A percentile compares a stretch with the other conserved stretches of the same genome.
These are phyloP conservation scores for Lantana camara DNA, from an alignment of 257 asterid genomes.

Conservation along the genomic window DNA sequence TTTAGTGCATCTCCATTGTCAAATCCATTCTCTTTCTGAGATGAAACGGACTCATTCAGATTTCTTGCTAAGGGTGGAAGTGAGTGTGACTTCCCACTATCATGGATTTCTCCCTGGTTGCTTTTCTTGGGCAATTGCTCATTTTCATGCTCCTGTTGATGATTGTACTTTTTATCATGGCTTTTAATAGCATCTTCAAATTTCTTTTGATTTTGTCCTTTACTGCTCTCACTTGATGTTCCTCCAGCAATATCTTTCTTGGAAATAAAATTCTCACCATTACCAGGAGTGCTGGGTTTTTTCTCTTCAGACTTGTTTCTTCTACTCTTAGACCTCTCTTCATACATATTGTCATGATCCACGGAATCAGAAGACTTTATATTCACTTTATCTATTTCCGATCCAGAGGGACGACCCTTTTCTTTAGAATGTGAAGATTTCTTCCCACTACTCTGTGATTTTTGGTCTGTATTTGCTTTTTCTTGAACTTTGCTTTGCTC, in stretches of 20 bases:
- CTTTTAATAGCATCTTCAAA: slow-evolving; percentile 39
- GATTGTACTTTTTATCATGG: slow-evolving; percentile 53
- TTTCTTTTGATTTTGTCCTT: slow-evolving; percentile 48
- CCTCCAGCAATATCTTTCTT: slow-evolving; percentile 64
- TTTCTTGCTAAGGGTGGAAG: slow-evolving; percentile 75
- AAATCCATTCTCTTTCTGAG: slow-evolving; percentile 57
- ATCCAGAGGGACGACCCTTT: slow-evolving; percentile 47
- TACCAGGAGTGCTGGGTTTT: slow-evolving; percentile 48
- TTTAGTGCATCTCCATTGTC: slow-evolving; percentile 52
- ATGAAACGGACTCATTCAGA: slow-evolving; percentile 59
- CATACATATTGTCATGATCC: slow-evolving; percentile 38
- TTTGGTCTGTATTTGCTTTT: slow-evolving; percentile 39
- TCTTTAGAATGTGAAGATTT: slow-evolving; percentile 71
- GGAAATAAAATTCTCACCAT: slow-evolving; percentile 46
- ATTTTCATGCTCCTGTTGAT: slow-evolving; percentile 44
- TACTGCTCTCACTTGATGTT: slow-evolving; percentile 46
- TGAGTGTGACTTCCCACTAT: slow-evolving; percentile 61
- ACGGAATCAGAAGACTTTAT: slow-evolving; percentile 46
- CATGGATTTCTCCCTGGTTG: slow-evolving; percentile 46
- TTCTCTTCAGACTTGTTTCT: slow-evolving; percentile 59
- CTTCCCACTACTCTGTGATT: slow-evolving; percentile 55
- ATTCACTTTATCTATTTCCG: slow-evolving; percentile 50
- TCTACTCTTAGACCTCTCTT: slow-evolving; percentile 66
- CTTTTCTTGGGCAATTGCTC: slow-evolving; percentile 58
- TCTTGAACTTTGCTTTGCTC: slow-evolving; percentile 50